phyloP scores from a whole-genome alignment of 805 yeast genomes.

The Limtongia smithiae region DNA sequence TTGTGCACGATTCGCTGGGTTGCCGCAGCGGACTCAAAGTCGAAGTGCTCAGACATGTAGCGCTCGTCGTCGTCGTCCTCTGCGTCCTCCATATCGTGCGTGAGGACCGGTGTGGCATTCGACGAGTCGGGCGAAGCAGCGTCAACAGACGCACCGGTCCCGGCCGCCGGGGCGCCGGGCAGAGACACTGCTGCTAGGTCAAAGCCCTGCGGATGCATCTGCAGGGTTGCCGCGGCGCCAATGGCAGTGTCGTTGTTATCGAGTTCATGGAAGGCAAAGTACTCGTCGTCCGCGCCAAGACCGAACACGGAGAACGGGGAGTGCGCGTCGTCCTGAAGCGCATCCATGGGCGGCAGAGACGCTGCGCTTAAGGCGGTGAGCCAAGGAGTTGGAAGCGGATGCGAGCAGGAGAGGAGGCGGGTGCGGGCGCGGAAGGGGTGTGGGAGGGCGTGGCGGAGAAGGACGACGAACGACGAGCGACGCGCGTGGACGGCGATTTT shows the following conservation, averaged over 20 bases:
- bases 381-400: too few species aligned
- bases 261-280: slow-evolving; percentile 11
- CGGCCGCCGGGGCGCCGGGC: too few species aligned
- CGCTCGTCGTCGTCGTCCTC: slow-evolving; percentile 11
- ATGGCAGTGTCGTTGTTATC: slow-evolving; percentile 1
- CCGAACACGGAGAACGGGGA: neutral
- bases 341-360: slow-evolving; percentile 2
- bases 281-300: slow-evolving; percentile 5
- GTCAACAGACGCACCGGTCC: too few species aligned
- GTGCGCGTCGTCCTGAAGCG: slow-evolving; percentile 4
- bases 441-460: too few species aligned
- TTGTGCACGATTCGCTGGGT: neutral
- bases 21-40: slow-evolving; percentile 10
- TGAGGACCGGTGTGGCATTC: slow-evolving; percentile 4
- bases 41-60: slow-evolving; percentile 16
- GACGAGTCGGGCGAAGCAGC: slow-evolving; percentile 5
- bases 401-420: too few species aligned
- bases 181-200: neutral
- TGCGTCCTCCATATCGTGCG: slow-evolving; percentile 10
- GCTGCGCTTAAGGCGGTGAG: too few species aligned
- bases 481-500: too few species aligned
- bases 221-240: neutral
- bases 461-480: too few species aligned
- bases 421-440: too few species aligned
- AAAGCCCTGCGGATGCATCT: neutral